A percentile compares a stretch with the other conserved stretches of the same genome.
Conservation (phyloP, 305 asterid genomes). For the Nicotiana rustica region DNA sequence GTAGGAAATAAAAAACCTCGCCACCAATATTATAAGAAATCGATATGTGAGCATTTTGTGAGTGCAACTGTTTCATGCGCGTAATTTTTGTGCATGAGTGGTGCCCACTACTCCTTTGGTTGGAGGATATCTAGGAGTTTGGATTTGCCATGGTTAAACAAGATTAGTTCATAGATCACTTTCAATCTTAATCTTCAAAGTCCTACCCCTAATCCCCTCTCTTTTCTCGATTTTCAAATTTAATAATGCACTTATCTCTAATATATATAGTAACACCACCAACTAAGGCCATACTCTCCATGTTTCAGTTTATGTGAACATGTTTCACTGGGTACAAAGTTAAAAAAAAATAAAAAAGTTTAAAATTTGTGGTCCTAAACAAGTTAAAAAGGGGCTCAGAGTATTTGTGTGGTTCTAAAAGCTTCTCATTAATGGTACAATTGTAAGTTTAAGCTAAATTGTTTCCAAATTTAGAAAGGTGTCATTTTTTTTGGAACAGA, state of each 20-base stretch:
- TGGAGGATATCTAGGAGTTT: constrained; percentile 11
- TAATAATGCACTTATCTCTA: not conserved
- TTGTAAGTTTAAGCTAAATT: no score
- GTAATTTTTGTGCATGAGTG: constrained; percentile 42
- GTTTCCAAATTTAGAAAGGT: no score
- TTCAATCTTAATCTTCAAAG: constrained; percentile 33
- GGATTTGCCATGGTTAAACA: constrained; percentile 26
- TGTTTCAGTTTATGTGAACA: no score
- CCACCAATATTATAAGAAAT: not conserved
- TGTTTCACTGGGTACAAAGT: no score
- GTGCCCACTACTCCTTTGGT: constrained; percentile 51
- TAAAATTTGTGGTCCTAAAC: no score
- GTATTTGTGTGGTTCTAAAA: no score
- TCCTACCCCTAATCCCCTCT: constrained; percentile 15
- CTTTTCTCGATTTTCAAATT: constrained; percentile 11
- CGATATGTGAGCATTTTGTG: constrained; percentile 33
- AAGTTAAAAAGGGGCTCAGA: no score
- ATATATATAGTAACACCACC: not conserved
- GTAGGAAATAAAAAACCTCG: no score
- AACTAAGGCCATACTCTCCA: constrained; percentile 8
- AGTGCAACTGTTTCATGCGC: constrained; percentile 67
- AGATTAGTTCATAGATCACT: constrained; percentile 33
- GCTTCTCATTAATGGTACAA: no score
- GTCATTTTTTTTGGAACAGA: no score
- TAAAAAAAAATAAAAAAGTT: no score